These are phyloP conservation scores for Protea cynaroides DNA, from an alignment of 164 flowering plant species.

Conservation along the genomic window DNA sequence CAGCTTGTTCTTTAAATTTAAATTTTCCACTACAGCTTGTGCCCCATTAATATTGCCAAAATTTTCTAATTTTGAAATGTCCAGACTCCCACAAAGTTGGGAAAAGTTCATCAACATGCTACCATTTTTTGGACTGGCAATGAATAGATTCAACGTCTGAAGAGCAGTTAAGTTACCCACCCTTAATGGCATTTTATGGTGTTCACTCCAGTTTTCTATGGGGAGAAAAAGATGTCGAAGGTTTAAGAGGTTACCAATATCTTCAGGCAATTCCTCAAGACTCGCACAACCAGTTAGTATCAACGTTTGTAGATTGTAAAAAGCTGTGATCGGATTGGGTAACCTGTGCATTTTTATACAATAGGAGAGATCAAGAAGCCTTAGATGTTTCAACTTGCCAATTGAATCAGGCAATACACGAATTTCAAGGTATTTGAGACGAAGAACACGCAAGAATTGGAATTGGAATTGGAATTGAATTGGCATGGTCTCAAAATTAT, in stretches of 20 bases:
- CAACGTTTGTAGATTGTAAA: constrained; percentile 31
- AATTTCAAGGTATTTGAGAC: neutral
- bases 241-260: constrained; percentile 11
- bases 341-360: constrained; percentile 12
- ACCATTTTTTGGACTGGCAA: constrained; percentile 11
- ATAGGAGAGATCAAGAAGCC: constrained; percentile 24
- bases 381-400: constrained; percentile 17
- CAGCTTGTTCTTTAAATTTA: constrained; percentile 17
- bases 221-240: constrained; percentile 16
- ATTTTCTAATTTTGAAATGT: constrained; percentile 18
- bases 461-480: neutral
- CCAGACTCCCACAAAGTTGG: constrained; percentile 11
- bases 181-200: constrained; percentile 9
- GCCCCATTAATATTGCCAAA: neutral
- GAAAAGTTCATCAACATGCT: constrained; percentile 10
- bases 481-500: too few species aligned
- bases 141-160: constrained; percentile 7
- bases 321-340: constrained; percentile 20
- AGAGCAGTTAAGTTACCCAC: constrained; percentile 19
- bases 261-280: constrained; percentile 17
- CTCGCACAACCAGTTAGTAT: constrained; percentile 9
- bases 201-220: too few species aligned
- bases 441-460: constrained; percentile 13
- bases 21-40: constrained; percentile 4
- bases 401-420: too few species aligned